A percentile compares a stretch with the other conserved stretches of the same genome.
These are phyloP conservation scores for Scedosporium aurantiacum DNA, from an alignment of 2,329 filamentous ascomycete genomes.

Conservation along the genomic window DNA sequence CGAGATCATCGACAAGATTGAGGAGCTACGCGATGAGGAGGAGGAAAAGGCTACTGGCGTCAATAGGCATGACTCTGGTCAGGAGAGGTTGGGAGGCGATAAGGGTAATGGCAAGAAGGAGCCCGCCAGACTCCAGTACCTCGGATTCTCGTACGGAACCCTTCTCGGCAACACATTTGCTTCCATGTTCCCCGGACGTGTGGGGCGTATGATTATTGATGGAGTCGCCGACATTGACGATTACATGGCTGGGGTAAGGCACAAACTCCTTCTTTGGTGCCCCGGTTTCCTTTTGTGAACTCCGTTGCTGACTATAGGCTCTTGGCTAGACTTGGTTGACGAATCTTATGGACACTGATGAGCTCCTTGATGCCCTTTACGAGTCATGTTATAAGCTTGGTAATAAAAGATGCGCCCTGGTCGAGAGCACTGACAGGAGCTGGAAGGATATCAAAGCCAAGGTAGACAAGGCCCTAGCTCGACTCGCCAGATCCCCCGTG, in stretches of 20 bases:
- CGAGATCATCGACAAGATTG: slow-evolving; percentile 29
- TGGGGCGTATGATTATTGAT: slow-evolving; percentile 31
- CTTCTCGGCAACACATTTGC: slow-evolving; percentile 24
- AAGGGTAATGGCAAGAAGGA: slow-evolving; percentile 6
- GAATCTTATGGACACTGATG: slow-evolving; percentile 26
- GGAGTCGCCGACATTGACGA: slow-evolving; percentile 26
- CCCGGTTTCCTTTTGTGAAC: not conserved
- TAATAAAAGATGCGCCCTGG: slow-evolving; percentile 4
- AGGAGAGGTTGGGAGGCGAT: slow-evolving; percentile 2
- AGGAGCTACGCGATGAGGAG: slow-evolving; percentile 18
- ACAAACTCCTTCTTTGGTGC: not conserved
- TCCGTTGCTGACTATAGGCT: not conserved
- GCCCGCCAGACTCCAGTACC: slow-evolving; percentile 28
- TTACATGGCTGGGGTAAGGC: slow-evolving; percentile 21
- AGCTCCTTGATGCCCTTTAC: slow-evolving; percentile 22
- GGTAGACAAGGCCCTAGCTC: slow-evolving; percentile 19
- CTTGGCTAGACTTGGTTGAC: slow-evolving; percentile 20
- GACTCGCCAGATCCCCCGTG: slow-evolving; percentile 18
- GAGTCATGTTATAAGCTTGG: slow-evolving; percentile 23
- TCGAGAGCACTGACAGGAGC: slow-evolving; percentile 4
- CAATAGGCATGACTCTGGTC: slow-evolving; percentile 6
- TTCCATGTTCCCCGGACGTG: slow-evolving; percentile 22
- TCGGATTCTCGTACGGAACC: slow-evolving; percentile 37
- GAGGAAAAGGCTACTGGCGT: not conserved
- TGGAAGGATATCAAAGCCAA: slow-evolving; percentile 10